Conservation (phyloP, 345 rosid species). For the Brassica napus region Da-Ae NC_063451.1:41929001-41929500, state of each 20-base stretch:
- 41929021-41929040: background rate
- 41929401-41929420: constrained; percentile 9
- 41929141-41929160: constrained; percentile 14
- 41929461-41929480: constrained; percentile 3
- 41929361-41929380: background rate
- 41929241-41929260: background rate
- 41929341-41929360: background rate
- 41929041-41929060: background rate
- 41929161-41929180: background rate
- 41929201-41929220: constrained; percentile 4
- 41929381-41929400: background rate
- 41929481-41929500: background rate
- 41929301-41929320: background rate
- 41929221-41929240: background rate
- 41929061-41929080: background rate
- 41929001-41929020: background rate
- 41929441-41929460: constrained; percentile 5
- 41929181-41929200: background rate
- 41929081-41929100: background rate
- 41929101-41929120: background rate
- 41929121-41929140: constrained; percentile 7
- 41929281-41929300: background rate
- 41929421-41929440: constrained; percentile 1
- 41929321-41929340: background rate
- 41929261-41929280: no score